These are phyloP conservation scores for Pleodorina starrii DNA, from an alignment of 139 green algal genomes.

Conservation along the genomic window DNA sequence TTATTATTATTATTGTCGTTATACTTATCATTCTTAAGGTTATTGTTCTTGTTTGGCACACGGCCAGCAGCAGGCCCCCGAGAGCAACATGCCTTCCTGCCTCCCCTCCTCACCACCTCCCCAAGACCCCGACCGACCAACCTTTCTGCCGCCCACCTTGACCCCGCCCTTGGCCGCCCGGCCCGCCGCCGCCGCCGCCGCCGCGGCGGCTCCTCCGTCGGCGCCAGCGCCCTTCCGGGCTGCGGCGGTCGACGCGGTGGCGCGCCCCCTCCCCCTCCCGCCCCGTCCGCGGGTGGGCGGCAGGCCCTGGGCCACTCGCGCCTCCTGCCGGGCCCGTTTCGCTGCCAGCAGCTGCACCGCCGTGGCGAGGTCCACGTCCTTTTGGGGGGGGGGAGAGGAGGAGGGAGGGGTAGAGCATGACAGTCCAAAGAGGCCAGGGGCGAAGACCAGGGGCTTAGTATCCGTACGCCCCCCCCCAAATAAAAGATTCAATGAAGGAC, in stretches of 20 bases:
- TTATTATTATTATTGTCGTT: no score
- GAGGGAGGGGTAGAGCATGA: not conserved
- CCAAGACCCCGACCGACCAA: not conserved
- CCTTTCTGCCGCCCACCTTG: not conserved
- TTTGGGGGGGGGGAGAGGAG: not conserved
- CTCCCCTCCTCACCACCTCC: not conserved
- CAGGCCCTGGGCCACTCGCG: not conserved
- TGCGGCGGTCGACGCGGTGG: no score
- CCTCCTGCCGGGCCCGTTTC: slow-evolving; percentile 45
- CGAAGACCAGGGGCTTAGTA: not conserved
- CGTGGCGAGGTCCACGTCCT: slow-evolving; percentile 52
- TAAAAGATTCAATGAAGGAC: not conserved
- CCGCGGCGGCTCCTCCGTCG: not conserved
- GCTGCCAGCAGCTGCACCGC: slow-evolving; percentile 52
- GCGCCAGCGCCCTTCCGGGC: not conserved
- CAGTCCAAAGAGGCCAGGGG: no score
- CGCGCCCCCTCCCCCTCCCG: no score
- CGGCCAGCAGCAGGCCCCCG: no score
- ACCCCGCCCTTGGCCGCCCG: not conserved
- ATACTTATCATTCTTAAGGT: no score
- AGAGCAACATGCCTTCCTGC: no score
- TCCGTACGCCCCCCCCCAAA: not conserved
- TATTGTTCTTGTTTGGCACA: no score
- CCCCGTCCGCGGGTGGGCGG: not conserved
- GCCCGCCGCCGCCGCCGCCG: not conserved